A percentile compares a stretch with the other conserved stretches of the same genome.
Conservation (phyloP, 2,329 filamentous ascomycete genomes). For the Parasarocladium wereldwijsianum region DNA sequence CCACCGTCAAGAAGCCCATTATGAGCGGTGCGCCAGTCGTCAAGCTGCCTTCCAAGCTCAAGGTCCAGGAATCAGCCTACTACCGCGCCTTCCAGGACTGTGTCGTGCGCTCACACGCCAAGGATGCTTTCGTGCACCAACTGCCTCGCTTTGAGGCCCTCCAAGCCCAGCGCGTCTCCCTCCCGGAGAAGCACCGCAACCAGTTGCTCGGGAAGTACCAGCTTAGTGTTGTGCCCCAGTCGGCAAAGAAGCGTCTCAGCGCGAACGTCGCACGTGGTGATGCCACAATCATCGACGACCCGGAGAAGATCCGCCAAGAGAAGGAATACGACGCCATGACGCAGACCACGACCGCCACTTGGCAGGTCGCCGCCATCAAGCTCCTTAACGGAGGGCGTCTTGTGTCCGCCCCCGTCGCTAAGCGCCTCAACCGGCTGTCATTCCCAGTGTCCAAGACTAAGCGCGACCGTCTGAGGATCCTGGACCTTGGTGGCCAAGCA, state of each 20-base stretch:
- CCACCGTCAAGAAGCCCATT: conserved; percentile 10
- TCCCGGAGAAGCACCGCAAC: conserved; percentile 58
- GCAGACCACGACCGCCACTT: conserved; percentile 49
- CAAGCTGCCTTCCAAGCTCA: conserved; percentile 35
- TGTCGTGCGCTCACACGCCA: conserved; percentile 46
- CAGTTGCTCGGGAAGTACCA: conserved; percentile 78
- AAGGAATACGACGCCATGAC: conserved; percentile 68
- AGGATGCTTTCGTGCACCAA: conserved; percentile 74
- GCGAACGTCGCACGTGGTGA: conserved; percentile 62
- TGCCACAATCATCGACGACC: conserved; percentile 46
- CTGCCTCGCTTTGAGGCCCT: conserved; percentile 77
- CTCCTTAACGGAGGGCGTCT: conserved; percentile 50
- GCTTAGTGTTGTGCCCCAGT: conserved; percentile 53
- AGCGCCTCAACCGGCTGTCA: conserved; percentile 42
- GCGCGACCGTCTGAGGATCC: conserved; percentile 48
- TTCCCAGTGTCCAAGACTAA: conserved; percentile 27
- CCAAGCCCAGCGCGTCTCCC: conserved; percentile 66
- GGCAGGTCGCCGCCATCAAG: conserved; percentile 47
- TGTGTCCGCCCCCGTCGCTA: conserved; percentile 48
- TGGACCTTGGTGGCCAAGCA: conserved; percentile 76
- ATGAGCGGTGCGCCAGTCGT: conserved; percentile 23
- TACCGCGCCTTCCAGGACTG: conserved; percentile 76
- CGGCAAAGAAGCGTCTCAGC: conserved; percentile 55
- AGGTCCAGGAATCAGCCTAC: conserved; percentile 60
- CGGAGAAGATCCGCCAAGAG: conserved; percentile 49